phyloP scores from a whole-genome alignment of 2,329 filamentous ascomycete species.

The Emergomyces orientalis region DNA sequence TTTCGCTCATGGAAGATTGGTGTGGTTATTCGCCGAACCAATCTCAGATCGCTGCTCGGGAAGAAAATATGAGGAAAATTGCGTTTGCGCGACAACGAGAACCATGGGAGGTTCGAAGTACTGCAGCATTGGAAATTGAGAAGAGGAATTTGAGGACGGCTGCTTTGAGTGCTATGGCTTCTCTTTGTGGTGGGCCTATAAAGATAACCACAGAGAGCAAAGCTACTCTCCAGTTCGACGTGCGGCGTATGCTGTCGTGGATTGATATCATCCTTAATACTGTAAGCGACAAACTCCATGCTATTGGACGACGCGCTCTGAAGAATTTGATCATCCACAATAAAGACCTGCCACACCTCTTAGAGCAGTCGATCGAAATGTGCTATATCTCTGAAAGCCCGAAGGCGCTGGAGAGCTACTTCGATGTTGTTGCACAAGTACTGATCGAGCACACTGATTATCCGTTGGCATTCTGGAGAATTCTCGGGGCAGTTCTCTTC shows the following conservation, averaged over 20 bases:
- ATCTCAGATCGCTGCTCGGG: slow-evolving; percentile 65
- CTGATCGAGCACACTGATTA: slow-evolving; percentile 76
- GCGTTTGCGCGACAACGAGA: slow-evolving; percentile 69
- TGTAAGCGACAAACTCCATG: slow-evolving; percentile 81
- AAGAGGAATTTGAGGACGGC: slow-evolving; percentile 85
- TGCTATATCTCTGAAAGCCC: slow-evolving; percentile 75
- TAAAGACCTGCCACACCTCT: slow-evolving; percentile 69
- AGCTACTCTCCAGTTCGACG: slow-evolving; percentile 80
- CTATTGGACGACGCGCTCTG: slow-evolving; percentile 77
- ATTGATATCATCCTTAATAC: slow-evolving; percentile 91
- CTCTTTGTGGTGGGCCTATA: slow-evolving; percentile 70
- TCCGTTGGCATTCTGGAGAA: slow-evolving; percentile 78
- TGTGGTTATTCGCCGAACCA: slow-evolving; percentile 95
- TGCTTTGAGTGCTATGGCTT: slow-evolving; percentile 89
- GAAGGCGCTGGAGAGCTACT: slow-evolving; percentile 90
- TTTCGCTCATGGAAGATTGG: slow-evolving; percentile 98
- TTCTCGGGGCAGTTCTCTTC: slow-evolving; percentile 79
- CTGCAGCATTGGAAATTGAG: slow-evolving; percentile 91
- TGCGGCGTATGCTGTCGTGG: slow-evolving; percentile 88
- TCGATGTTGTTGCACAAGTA: slow-evolving; percentile 82
- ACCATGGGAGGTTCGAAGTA: slow-evolving; percentile 62
- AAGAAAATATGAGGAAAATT: slow-evolving; percentile 79
- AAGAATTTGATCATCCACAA: slow-evolving; percentile 88
- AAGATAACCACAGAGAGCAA: slow-evolving; percentile 82
- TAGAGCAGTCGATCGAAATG: slow-evolving; percentile 82